Conservation (phyloP, 148 eudicot species). For the Silene uniflora region DNA sequence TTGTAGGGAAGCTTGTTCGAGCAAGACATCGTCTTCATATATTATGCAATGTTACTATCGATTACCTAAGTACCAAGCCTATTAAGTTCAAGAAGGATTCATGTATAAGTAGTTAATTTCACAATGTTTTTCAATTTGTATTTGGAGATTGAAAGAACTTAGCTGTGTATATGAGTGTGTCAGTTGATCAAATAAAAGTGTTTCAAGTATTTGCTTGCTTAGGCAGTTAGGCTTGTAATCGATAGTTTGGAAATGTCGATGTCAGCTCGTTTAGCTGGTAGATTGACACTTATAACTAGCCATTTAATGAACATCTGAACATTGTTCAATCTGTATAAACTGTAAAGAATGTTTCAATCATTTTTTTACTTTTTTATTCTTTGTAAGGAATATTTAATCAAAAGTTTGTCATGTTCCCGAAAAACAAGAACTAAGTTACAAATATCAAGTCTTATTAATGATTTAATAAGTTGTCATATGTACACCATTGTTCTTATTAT, state of each 20-base stretch:
- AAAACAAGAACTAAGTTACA: not conserved
- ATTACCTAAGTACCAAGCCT: conserved; percentile 61
- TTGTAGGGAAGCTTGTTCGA: conserved; percentile 81
- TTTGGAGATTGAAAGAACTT: not conserved
- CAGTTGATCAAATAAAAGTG: not conserved
- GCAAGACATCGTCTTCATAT: conserved; percentile 43
- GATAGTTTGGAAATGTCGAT: not conserved
- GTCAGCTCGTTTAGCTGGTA: no score
- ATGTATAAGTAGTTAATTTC: conserved; percentile 36
- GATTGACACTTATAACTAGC: no score
- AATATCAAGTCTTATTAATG: not conserved
- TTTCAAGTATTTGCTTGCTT: not conserved
- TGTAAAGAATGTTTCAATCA: no score
- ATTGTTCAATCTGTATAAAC: no score
- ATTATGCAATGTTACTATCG: conserved; percentile 56
- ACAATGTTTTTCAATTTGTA: not conserved
- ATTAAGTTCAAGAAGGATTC: conserved; percentile 66
- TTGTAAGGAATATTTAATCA: no score
- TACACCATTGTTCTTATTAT: not conserved
- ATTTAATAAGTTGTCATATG: not conserved
- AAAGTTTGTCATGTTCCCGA: not conserved
- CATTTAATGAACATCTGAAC: no score
- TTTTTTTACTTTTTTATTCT: no score
- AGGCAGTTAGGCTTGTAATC: no score
- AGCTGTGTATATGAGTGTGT: not conserved